These are phyloP conservation scores for Trametes hirsuta DNA, from an alignment of 1,284 basidiomycete species.

Conservation along the genomic window DNA sequence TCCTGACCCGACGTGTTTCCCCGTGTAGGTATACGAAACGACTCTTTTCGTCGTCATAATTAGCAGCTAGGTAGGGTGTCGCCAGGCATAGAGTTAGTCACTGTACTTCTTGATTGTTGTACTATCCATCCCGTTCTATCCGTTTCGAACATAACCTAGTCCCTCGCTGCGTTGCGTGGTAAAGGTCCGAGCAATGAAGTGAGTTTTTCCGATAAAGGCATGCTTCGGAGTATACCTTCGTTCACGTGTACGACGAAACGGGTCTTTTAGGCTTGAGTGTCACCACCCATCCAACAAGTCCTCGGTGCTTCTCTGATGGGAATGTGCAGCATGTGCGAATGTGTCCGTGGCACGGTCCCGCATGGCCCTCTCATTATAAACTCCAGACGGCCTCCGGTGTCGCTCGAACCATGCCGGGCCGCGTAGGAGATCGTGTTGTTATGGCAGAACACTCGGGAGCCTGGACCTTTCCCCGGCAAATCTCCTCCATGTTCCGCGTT, in stretches of 20 bases:
- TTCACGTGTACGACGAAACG: constrained; percentile 6
- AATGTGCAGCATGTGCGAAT: neutral
- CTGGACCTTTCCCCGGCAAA: constrained; percentile 13
- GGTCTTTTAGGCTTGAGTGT: constrained; percentile 6
- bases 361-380: neutral
- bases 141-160: neutral
- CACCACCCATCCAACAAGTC: neutral
- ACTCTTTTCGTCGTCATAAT: constrained; percentile 28
- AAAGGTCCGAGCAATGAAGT: neutral
- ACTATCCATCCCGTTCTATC: constrained; percentile 16
- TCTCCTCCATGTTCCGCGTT: constrained; percentile 7
- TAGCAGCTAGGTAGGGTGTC: constrained; percentile 2
- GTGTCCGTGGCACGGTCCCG: neutral
- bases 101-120: constrained; percentile 21
- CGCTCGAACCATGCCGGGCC: neutral
- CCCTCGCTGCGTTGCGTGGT: neutral
- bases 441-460: constrained; percentile 1
- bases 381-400: neutral
- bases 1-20: constrained; percentile 15
- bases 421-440: constrained; percentile 5
- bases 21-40: constrained; percentile 33
- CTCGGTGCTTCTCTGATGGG: constrained; percentile 9
- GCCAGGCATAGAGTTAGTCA: neutral
- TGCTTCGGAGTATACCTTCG: neutral
- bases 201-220: constrained; percentile 8